Evolutionary conservation across 2,329 filamentous ascomycete species (phyloP), one percentile per base, ranked within the genome.

Genomic region (Sporothrix pallida): DNA sequence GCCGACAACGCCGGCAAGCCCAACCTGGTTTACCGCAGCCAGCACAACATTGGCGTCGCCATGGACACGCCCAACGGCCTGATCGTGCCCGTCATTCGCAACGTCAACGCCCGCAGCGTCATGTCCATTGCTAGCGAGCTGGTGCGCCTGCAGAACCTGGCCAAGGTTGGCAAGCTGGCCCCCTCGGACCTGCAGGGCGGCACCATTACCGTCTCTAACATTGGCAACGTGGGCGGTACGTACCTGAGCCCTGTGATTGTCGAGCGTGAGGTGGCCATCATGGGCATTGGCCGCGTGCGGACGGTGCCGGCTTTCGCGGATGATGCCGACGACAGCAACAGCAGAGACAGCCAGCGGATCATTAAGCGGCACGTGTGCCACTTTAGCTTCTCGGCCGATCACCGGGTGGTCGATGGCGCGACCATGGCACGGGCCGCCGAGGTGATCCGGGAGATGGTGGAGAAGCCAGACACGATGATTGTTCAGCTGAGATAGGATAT

Each of bases 311-410:
- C 93, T 2, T 98, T 98, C 82, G 87, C 85, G 73, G 86, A 86
- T 75, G 86, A 86, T 69, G 79, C 83, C 76, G 81, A 88, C 82
- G 86, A 85, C 74, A 86, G 84, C 72, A 78, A 83, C 77, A 81
- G 87, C 81, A 80, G 82, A 23, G 84, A 98, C 13, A 86, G 94
- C 13, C 90, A 88, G 82, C 80, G 83, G 44, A 85, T 98, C 13
- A 87, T 95, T 13, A 90, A 89, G 83, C 93, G 90, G 81, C 91
- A 97, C 79, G 88, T 97, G 75, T 91, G 92, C 80, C 94, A 97
- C 80, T 94, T 98, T 78, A 98, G 95, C 83, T 98, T 95, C 95
- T 95, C 93, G 81, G 95, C 95, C 6, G 95, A 98, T 82, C 96
- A 99, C 83, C 87, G 96, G 23, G 93, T 98, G 72, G 90, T 98